Conservation (phyloP, 306 rosid species). For the Cucurbita ficifolia region DNA sequence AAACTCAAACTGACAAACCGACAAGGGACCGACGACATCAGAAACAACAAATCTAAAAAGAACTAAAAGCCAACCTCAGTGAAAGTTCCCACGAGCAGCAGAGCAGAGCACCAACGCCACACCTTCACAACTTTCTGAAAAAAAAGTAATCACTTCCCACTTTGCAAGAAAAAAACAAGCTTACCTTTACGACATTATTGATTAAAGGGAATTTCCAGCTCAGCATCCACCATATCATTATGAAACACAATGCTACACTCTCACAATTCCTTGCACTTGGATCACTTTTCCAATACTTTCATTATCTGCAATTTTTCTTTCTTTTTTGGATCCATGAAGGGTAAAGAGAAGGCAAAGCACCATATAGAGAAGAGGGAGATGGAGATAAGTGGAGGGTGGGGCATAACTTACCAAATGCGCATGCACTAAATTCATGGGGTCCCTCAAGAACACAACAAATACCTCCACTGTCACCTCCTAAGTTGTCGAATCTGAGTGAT, state of each 20-base stretch:
- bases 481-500: conserved; percentile 31
- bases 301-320: conserved; percentile 1
- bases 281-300: conserved; percentile 23
- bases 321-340: conserved; percentile 19
- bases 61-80: neutral
- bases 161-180: conserved; percentile 36
- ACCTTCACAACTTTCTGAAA: conserved; percentile 20
- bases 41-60: neutral
- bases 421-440: conserved; percentile 56
- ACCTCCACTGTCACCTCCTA: conserved; percentile 43
- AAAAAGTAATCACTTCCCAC: conserved; percentile 19
- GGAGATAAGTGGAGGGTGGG: conserved; percentile 38
- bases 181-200: conserved; percentile 32
- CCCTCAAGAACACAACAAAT: conserved; percentile 51
- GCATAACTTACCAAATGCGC: conserved; percentile 63
- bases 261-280: neutral
- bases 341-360: conserved; percentile 25
- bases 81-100: neutral
- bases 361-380: conserved; percentile 21
- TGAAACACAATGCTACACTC: neutral
- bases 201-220: conserved; percentile 21
- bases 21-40: neutral
- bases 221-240: conserved; percentile 11
- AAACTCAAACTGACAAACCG: neutral
- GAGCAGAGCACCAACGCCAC: neutral